Conservation (phyloP, 31 red algal genomes). For the Asparagopsis taxiformis region DNA sequence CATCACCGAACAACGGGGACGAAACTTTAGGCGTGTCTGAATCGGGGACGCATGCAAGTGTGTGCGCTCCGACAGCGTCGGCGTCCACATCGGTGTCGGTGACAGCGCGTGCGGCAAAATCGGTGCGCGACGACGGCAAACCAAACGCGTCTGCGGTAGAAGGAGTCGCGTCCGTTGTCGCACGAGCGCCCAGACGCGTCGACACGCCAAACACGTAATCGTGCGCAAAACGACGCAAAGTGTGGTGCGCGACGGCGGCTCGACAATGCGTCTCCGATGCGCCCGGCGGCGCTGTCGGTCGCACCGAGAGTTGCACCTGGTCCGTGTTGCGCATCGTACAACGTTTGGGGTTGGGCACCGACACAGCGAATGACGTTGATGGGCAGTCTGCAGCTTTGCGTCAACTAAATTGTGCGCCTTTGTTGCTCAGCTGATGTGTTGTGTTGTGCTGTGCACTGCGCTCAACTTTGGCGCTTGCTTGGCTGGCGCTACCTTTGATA, state of each 20-base stretch:
- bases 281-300: neutral
- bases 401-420: too few relatives aligned
- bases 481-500: too few relatives aligned
- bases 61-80: neutral
- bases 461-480: too few relatives aligned
- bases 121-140: neutral
- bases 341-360: too few relatives aligned
- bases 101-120: neutral
- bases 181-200: neutral
- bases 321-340: constrained; percentile 1
- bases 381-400: too few relatives aligned
- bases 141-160: neutral
- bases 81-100: neutral
- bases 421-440: too few relatives aligned
- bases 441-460: too few relatives aligned
- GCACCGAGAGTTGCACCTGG: constrained; percentile 22
- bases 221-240: constrained; percentile 19
- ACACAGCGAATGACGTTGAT: too few relatives aligned
- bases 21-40: too few relatives aligned
- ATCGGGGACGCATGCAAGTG: constrained; percentile 1
- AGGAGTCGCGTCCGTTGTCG: neutral
- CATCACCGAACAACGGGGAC: constrained; percentile 17
- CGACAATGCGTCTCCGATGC: neutral
- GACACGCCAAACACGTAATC: constrained; percentile 23
- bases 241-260: constrained; percentile 8